A percentile compares a stretch with the other conserved stretches of the same genome.
Conservation (phyloP, 176 grass and related monocot genomes). For the Carex littledalei region DNA sequence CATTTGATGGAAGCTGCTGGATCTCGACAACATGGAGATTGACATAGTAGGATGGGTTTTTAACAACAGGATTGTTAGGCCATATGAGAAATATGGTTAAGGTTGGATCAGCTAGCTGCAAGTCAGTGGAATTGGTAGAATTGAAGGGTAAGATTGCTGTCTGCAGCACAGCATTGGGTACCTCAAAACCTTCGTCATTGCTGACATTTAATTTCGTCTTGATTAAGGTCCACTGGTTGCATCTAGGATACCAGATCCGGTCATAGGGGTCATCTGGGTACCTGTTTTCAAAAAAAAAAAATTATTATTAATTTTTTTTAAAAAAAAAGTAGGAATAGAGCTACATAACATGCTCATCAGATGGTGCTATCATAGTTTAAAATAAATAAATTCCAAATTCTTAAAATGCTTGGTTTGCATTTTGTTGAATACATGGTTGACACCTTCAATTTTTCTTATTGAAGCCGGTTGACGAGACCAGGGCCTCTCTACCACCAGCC, state of each 20-base stretch:
- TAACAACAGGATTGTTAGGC: not conserved
- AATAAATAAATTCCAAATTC: no score
- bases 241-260: constrained; percentile 7
- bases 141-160: constrained; percentile 12
- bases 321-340: not conserved
- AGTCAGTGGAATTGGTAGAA: not conserved
- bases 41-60: not conserved
- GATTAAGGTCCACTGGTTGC: not conserved
- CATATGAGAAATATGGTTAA: not conserved
- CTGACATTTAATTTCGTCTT: not conserved
- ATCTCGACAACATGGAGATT: constrained; percentile 3
- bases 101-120: not conserved
- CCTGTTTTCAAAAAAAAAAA: no score
- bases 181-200: not conserved
- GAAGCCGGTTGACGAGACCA: no score
- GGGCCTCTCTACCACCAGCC: no score
- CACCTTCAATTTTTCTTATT: no score
- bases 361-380: not conserved
- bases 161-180: constrained; percentile 2
- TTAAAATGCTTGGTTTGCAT: no score
- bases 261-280: constrained; percentile 27
- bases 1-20: not conserved
- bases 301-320: no score
- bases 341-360: not conserved
- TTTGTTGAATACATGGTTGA: no score